Conservation (phyloP, 768 basidiomycete species). For the Kockovaella imperatae region DNA sequence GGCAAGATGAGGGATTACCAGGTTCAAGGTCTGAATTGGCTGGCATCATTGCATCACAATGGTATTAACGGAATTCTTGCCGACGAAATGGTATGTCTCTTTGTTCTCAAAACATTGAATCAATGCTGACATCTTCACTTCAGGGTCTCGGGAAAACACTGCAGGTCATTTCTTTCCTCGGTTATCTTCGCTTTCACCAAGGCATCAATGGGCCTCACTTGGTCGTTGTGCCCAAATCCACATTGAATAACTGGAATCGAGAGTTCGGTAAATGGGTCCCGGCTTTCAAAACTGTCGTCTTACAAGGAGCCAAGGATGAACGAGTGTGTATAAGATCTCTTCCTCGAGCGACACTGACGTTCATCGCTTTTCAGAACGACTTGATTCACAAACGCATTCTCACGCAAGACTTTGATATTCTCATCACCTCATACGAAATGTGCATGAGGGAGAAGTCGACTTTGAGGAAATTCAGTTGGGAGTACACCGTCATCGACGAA, state of each 20-base stretch:
- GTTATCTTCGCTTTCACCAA: conserved; percentile 81
- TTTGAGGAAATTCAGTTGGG: conserved; percentile 89
- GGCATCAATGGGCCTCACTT: conserved; percentile 75
- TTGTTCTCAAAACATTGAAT: background rate
- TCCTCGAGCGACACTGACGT: background rate
- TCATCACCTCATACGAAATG: conserved; percentile 94
- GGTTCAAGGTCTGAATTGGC: conserved; percentile 92
- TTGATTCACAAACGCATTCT: conserved; percentile 71
- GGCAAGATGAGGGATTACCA: conserved; percentile 88
- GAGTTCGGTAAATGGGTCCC: conserved; percentile 90
- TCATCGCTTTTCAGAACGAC: conserved; percentile 49
- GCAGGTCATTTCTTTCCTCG: conserved; percentile 93
- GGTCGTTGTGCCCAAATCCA: conserved; percentile 97
- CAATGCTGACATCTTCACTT: background rate
- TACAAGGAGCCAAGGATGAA: conserved; percentile 85
- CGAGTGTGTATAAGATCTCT: conserved; percentile 48
- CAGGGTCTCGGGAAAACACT: conserved; percentile 96
- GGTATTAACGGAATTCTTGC: conserved; percentile 94
- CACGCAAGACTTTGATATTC: conserved; percentile 82
- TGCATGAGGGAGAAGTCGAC: conserved; percentile 90
- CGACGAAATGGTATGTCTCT: conserved; percentile 73
- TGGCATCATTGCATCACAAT: conserved; percentile 92
- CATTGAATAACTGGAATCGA: conserved; percentile 90
- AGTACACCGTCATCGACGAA: conserved; percentile 97
- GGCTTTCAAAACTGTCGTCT: conserved; percentile 68